These are phyloP conservation scores for Phoenix roebelenii DNA, from an alignment of 176 grass and related monocot species.

Conservation along the genomic window DNA sequence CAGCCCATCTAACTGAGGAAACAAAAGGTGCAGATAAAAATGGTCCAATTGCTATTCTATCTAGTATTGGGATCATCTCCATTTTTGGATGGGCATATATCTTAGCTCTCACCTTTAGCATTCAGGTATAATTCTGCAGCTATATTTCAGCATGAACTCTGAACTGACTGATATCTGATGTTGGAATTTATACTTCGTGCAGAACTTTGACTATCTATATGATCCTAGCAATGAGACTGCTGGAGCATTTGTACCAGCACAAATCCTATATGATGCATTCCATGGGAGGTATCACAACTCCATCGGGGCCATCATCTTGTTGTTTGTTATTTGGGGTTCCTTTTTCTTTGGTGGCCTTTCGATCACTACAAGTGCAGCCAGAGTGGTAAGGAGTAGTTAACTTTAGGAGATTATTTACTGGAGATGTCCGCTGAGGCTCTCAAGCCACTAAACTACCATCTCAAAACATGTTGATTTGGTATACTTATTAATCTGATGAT, in stretches of 20 bases:
- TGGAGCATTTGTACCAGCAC: constrained; percentile 67
- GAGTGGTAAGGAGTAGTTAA: constrained; percentile 33
- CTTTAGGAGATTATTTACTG: background rate
- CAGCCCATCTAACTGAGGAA: constrained; percentile 95
- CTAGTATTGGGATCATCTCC: constrained; percentile 91
- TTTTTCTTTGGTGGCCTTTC: constrained; percentile 99
- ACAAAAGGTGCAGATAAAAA: constrained; percentile 92
- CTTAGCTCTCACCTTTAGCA: constrained; percentile 96
- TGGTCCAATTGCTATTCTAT: constrained; percentile 90
- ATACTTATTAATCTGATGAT: too few relatives aligned
- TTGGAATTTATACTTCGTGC: constrained; percentile 17
- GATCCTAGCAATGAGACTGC: constrained; percentile 64
- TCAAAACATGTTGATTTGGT: too few relatives aligned
- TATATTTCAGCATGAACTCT: too few relatives aligned
- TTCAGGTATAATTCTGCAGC: constrained; percentile 39
- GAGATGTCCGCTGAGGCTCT: too few relatives aligned
- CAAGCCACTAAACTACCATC: too few relatives aligned
- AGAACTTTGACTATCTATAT: constrained; percentile 71
- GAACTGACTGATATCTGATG: background rate
- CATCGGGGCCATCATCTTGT: constrained; percentile 53
- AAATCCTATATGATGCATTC: constrained; percentile 94
- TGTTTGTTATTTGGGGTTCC: constrained; percentile 92
- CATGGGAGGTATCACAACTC: constrained; percentile 75
- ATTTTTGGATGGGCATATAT: constrained; percentile 98
- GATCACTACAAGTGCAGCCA: constrained; percentile 93